A percentile compares a stretch with the other conserved stretches of the same genome.
Conservation (phyloP, 192 early-diverging fungal genomes). For the Phycomyces nitens region DNA sequence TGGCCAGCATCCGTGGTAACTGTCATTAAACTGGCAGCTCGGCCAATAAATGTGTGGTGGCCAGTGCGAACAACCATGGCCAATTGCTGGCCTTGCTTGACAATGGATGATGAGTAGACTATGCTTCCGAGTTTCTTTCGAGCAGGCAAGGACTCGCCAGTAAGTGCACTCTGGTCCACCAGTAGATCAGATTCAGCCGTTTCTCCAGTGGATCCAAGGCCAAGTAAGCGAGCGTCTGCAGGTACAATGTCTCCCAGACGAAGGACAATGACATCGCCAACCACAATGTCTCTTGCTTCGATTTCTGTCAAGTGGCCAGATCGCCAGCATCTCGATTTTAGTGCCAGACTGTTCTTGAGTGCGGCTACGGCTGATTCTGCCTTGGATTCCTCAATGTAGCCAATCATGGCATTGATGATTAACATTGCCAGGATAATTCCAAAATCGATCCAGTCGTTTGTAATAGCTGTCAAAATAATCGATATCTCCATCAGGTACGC, state of each 20-base stretch:
- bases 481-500: constrained; percentile 60
- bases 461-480: constrained; percentile 54
- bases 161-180: constrained; percentile 71
- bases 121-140: constrained; percentile 51
- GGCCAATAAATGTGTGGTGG: constrained; percentile 68
- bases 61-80: constrained; percentile 72
- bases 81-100: constrained; percentile 74
- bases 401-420: constrained; percentile 66
- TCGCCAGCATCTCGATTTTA: constrained; percentile 58
- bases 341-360: constrained; percentile 68
- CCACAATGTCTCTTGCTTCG: constrained; percentile 51
- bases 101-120: constrained; percentile 66
- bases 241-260: constrained; percentile 77
- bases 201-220: constrained; percentile 49
- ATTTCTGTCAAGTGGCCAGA: constrained; percentile 49
- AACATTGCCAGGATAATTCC: constrained; percentile 55
- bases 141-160: constrained; percentile 72
- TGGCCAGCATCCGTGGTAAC: constrained; percentile 66
- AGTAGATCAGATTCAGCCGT: constrained; percentile 48
- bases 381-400: constrained; percentile 67
- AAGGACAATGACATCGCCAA: constrained; percentile 71
- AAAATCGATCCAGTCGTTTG: constrained; percentile 59
- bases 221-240: constrained; percentile 60
- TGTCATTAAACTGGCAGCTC: constrained; percentile 66
- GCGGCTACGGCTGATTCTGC: constrained; percentile 72